Percentiles rank a stretch among this genome's conserved stretches.
Evolutionary conservation across 1,284 basidiomycete genomes (phyloP).

Genomic region (Cerioporus squamosus): DNA sequence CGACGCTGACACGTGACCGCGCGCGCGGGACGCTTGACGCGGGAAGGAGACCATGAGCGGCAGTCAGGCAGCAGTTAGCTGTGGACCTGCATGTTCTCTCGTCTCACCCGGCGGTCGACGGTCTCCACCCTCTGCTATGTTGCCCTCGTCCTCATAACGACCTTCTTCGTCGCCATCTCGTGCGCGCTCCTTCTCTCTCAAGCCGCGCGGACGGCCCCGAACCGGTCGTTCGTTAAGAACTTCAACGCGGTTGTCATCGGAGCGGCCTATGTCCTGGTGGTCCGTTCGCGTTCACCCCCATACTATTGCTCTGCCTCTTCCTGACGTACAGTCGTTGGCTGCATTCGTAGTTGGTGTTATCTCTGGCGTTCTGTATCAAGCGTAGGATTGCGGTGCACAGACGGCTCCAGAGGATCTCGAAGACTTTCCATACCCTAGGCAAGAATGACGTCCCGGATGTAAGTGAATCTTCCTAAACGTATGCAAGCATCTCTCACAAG

Average conservation of each 20-base stretch:
- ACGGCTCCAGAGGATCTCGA: constrained; percentile 72
- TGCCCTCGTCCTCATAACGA: constrained; percentile 55
- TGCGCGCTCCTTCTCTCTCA: constrained; percentile 68
- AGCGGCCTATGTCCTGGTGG: constrained; percentile 67
- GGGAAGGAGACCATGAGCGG: no score
- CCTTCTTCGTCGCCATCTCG: constrained; percentile 62
- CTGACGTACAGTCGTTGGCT: not conserved
- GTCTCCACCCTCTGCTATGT: constrained; percentile 46
- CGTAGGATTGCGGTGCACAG: constrained; percentile 66
- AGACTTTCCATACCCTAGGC: constrained; percentile 64
- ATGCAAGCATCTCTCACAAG: not conserved
- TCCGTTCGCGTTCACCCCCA: constrained; percentile 39
- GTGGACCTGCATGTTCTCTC: constrained; percentile 30
- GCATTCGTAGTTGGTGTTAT: constrained; percentile 48
- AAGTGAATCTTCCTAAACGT: constrained; percentile 27
- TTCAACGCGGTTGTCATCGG: constrained; percentile 69
- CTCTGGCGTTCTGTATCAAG: constrained; percentile 65
- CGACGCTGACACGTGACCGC: no score
- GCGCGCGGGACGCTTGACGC: not conserved
- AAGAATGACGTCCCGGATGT: constrained; percentile 77
- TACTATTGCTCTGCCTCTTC: not conserved
- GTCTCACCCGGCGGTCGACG: constrained; percentile 32
- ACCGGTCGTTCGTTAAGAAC: constrained; percentile 57
- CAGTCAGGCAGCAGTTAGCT: no score
- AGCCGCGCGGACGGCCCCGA: constrained; percentile 64